Conservation (phyloP, 768 basidiomycete genomes). For the Tricholoma terreum region DNA sequence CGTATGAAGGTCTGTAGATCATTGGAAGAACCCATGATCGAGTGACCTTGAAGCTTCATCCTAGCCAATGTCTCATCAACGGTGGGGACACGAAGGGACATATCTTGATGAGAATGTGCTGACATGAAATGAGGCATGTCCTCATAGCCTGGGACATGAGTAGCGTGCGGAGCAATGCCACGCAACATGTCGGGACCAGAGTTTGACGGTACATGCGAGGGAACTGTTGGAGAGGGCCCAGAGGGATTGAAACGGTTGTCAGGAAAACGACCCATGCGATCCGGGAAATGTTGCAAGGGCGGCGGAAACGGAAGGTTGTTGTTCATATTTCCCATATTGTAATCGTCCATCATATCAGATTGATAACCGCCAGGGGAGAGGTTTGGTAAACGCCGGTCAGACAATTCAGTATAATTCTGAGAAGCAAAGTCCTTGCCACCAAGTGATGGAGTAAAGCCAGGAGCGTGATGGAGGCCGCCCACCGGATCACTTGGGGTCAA, state of each 20-base stretch:
- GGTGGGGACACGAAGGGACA: constrained; percentile 58
- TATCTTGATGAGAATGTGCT: constrained; percentile 49
- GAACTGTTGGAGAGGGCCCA: constrained; percentile 36
- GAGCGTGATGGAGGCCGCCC: constrained; percentile 51
- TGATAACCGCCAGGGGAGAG: constrained; percentile 46
- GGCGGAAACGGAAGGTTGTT: constrained; percentile 46
- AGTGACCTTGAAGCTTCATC: constrained; percentile 58
- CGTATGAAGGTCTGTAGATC: constrained; percentile 82
- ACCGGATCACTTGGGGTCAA: constrained; percentile 68
- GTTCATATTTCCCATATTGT: constrained; percentile 47
- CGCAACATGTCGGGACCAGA: constrained; percentile 52
- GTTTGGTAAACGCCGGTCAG: constrained; percentile 56
- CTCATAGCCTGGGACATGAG: constrained; percentile 55
- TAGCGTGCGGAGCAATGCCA: constrained; percentile 69
- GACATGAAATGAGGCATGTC: constrained; percentile 58
- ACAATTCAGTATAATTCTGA: constrained; percentile 54
- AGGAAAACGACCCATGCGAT: constrained; percentile 56
- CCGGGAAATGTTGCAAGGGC: constrained; percentile 55
- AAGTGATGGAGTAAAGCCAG: constrained; percentile 46
- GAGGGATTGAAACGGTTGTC: constrained; percentile 51
- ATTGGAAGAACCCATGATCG: constrained; percentile 57
- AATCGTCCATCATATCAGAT: constrained; percentile 65
- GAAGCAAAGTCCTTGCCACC: constrained; percentile 57
- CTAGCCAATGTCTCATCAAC: constrained; percentile 63
- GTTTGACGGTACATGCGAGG: constrained; percentile 49